Evolutionary conservation across 345 rosid genomes (phyloP), one percentile per base, ranked within the genome.

Genomic region (Corchorus capsularis): DNA sequence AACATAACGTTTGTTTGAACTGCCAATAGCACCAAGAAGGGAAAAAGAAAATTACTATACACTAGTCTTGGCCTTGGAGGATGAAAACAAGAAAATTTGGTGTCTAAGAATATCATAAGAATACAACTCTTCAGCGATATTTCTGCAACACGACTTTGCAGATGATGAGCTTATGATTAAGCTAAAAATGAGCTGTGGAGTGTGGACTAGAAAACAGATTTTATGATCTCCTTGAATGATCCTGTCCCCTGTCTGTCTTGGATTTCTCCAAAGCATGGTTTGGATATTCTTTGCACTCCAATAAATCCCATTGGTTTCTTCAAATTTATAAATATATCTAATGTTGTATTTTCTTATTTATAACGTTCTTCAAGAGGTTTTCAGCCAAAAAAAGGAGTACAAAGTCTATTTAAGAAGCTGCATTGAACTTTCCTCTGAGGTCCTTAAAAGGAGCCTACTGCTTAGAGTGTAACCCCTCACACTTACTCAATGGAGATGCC

Each of bases 251-350:
- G 39, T 49, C 32, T 27, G 35, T 27, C 55, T 54, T 54, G 47
- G 71, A 49, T 49, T 74, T 35, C 49, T 55, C 47, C 72, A 16
- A 62, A 13, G 76, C 49, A 15, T 20, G 12, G 16, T 7, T n/a
- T 73, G 71, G 45, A 55, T 60, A 59, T 76, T 57, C 74, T 61
- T 62, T 16, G 32, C 32, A 19, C 32, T 3, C 43, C 67, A 63
- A 63, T 37, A 13, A 50, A 81, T 41, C 41, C 61, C 77, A 19
- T 71, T n/a, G 79, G 74, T 59, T 68, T 61, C 72, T 54, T 75
- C 78, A 32, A 73, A 49, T 39, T 4, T 39, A 39, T 39, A 27
- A 27, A 39, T 37, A 39, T 37, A 6, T 8, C 35, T 27, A 50
- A 9, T 27, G 43, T 19, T 43, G 53, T 77, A 55, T 34, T 57